Percentiles rank a stretch among this genome's conserved stretches.
phyloP scores from a whole-genome alignment of 768 basidiomycete species.

The Mycena leptocephala region DNA sequence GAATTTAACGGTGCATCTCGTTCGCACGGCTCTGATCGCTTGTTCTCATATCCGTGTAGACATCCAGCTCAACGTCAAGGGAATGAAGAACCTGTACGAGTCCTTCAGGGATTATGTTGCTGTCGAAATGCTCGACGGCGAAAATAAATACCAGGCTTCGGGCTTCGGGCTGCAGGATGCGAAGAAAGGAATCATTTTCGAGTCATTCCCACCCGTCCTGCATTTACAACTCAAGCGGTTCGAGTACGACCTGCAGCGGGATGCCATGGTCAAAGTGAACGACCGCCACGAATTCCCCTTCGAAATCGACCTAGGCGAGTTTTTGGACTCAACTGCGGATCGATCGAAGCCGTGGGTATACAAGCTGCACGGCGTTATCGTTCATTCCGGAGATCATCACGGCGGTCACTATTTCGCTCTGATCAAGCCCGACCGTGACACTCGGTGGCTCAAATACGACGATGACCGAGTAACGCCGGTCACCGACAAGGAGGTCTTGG shows the following conservation, averaged over 20 bases:
- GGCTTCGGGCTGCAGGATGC: constrained; percentile 97
- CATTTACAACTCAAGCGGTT: constrained; percentile 98
- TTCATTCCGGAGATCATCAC: constrained; percentile 98
- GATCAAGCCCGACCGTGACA: constrained; percentile 96
- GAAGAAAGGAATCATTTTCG: constrained; percentile 98
- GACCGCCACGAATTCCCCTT: constrained; percentile 99
- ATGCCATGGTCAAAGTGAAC: constrained; percentile 99
- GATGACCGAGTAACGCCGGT: constrained; percentile 99
- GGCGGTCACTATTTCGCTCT: constrained; percentile 99
- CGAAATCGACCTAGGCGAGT: constrained; percentile 97
- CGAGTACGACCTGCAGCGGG: constrained; percentile 98
- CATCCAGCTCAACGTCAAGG: too few species aligned
- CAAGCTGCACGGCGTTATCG: constrained; percentile 96
- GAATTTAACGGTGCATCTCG: constrained; percentile 89
- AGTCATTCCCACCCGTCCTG: constrained; percentile 97
- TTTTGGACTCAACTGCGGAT: constrained; percentile 90
- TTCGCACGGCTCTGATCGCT: not conserved
- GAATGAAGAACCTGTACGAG: constrained; percentile 97
- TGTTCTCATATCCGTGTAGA: constrained; percentile 64
- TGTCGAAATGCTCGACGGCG: constrained; percentile 97
- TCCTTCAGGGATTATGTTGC: constrained; percentile 98
- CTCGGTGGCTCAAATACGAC: constrained; percentile 98
- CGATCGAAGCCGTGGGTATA: too few species aligned
- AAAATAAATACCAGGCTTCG: constrained; percentile 99
- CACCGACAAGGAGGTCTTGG: constrained; percentile 96